Evolutionary conservation across 495 filamentous ascomycete genomes (phyloP).

Genomic region (Diplogelasinospora grovesii): DNA sequence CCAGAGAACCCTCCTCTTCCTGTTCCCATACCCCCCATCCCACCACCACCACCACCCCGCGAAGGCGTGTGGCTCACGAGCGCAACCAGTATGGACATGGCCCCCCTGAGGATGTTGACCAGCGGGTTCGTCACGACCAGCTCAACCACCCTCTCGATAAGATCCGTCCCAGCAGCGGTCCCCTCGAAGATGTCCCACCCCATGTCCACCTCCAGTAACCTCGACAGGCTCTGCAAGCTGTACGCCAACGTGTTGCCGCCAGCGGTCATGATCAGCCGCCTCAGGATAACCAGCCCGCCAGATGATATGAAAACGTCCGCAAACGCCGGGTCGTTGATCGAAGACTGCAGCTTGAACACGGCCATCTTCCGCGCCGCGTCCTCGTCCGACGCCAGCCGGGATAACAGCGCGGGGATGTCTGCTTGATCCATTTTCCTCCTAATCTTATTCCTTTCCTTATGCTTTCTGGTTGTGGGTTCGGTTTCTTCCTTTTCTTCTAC

Average conservation of each 20-base stretch:
- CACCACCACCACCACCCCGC: conserved; percentile 2
- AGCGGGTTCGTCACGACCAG: conserved; percentile 92
- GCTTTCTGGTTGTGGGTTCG: too few species aligned
- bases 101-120: conserved; percentile 93
- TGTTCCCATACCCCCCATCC: not conserved
- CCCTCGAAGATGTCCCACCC: conserved; percentile 79
- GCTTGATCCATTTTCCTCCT: conserved; percentile 51
- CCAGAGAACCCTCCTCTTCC: conserved; percentile 58
- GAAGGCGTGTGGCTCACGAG: conserved; percentile 80
- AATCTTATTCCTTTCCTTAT: too few species aligned
- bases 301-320: conserved; percentile 91
- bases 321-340: conserved; percentile 93
- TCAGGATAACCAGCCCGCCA: conserved; percentile 74
- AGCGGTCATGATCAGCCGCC: conserved; percentile 72
- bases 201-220: conserved; percentile 90
- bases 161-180: conserved; percentile 38
- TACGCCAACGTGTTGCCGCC: conserved; percentile 94
- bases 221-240: conserved; percentile 76
- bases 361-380: conserved; percentile 98
- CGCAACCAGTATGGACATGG: conserved; percentile 91
- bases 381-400: conserved; percentile 51
- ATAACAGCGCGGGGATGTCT: conserved; percentile 49
- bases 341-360: conserved; percentile 91
- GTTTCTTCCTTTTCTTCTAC: too few species aligned
- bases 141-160: conserved; percentile 74